Evolutionary conservation across 805 yeast species (phyloP), one percentile per base, ranked within the genome.

Genomic region (Zygotorulaspora chibaensis): DNA sequence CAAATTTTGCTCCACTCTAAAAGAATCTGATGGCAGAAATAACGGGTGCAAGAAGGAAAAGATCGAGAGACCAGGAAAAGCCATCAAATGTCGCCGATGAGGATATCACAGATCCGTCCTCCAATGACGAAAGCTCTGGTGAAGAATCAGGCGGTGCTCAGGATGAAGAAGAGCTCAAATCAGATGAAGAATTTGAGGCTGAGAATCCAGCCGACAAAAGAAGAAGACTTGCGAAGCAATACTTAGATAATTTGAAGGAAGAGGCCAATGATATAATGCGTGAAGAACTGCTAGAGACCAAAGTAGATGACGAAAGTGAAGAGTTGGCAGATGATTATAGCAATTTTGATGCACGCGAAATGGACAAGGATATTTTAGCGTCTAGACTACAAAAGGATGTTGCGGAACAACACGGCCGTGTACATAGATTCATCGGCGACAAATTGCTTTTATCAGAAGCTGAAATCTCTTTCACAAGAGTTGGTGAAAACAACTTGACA

Each of bases 181-280:
- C 84, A 11, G 91, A 84, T 27, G 93, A 83, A 54, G 95, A 84
- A 55, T 79, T 81, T 53, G 79, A 71, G 12, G 75, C 73, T 13
- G 98, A 91, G 66, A 79, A 80, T 39, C 95, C 90, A 8, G 95
- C 96, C 0, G 99, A 93, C 60, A 89, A 87, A 67, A 80, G 99
- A 67, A 79, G 99, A 68, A 74, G 98, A 60, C 74, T 93, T 48
- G 98, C 98, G 13, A 89, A 89, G 66, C 93, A 90, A 66, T 93
- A 93, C 65, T 71, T 93, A 51, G 89, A 84, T 38, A 85, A 84
- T 59, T 69, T 93, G 58, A 80, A 85, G 62, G 68, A 71, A 3
- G 87, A 84, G 50, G 75, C 74, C 15, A 75, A 70, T 20, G 68
- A 63, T 2, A 67, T 67, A 35, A 73, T 66, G 12, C 47, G 55